Percentiles rank a stretch among this genome's conserved stretches.
These are phyloP conservation scores for Dendrobium catenatum DNA, from an alignment of 106 monocot species.

Conservation along the genomic window DNA sequence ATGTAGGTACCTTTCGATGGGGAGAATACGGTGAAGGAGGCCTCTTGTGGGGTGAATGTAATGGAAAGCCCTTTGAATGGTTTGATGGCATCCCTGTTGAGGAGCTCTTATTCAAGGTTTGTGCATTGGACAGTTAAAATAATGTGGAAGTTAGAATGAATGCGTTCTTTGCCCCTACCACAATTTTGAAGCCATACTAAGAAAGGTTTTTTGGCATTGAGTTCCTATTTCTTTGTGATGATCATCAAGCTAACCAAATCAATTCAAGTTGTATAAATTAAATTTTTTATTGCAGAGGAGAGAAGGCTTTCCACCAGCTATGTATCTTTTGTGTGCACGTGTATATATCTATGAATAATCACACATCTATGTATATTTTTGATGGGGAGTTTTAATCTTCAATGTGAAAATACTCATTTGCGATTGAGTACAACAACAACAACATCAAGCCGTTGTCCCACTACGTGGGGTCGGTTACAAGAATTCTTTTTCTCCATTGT, in stretches of 20 bases:
- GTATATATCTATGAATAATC: neutral
- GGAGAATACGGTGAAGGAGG: constrained; percentile 97
- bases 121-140: neutral
- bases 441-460: no score
- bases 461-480: no score
- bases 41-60: constrained; percentile 95
- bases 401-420: no score
- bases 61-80: constrained; percentile 83
- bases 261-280: neutral
- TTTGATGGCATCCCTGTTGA: constrained; percentile 75
- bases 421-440: no score
- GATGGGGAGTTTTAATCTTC: no score
- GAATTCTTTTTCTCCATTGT: no score
- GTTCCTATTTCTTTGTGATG: neutral
- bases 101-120: constrained; percentile 79
- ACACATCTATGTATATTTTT: neutral
- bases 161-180: neutral
- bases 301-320: no score
- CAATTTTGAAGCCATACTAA: neutral
- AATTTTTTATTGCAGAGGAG: neutral
- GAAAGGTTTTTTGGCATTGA: neutral
- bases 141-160: neutral
- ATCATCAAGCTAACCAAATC: neutral
- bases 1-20: constrained; percentile 87
- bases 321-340: neutral